These are phyloP conservation scores for Geotrichum histeridarum DNA, from an alignment of 1,139 yeast genomes.

Conservation along the genomic window DNA sequence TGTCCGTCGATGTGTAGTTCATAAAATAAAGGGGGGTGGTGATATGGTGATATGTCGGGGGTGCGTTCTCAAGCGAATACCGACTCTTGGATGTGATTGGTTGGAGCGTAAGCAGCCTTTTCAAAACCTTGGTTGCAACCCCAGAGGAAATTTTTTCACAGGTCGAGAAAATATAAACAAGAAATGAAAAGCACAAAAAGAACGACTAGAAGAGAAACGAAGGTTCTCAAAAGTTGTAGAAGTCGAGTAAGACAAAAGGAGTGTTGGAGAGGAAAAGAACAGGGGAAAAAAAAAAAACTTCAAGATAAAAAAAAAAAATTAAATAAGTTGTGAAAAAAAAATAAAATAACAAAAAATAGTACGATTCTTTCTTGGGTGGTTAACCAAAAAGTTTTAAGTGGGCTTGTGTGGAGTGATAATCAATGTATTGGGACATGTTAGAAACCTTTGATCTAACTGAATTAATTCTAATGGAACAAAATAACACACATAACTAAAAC, in stretches of 20 bases:
- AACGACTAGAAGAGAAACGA: neutral
- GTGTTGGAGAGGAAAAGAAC: neutral
- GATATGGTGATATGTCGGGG: neutral
- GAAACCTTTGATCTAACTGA: neutral
- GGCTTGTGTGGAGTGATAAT: no score
- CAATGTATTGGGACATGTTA: no score
- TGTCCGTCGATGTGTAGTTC: neutral
- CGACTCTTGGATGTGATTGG: no score
- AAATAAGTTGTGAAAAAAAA: neutral
- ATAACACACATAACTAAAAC: neutral
- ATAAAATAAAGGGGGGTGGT: neutral
- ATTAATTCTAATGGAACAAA: neutral
- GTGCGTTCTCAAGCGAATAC: no score
- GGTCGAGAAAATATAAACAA: neutral
- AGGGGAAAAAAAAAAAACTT: neutral
- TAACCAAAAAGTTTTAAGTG: no score
- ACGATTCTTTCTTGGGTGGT: no score
- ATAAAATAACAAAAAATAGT: neutral
- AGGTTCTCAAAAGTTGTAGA: neutral
- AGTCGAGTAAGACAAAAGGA: neutral
- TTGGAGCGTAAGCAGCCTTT: no score
- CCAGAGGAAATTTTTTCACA: no score
- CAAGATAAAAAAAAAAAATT: neutral
- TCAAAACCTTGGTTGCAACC: no score
- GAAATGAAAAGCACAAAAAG: neutral